Evolutionary conservation across 345 rosid genomes (phyloP).

Genomic region (Lepidium didymum): DNA sequence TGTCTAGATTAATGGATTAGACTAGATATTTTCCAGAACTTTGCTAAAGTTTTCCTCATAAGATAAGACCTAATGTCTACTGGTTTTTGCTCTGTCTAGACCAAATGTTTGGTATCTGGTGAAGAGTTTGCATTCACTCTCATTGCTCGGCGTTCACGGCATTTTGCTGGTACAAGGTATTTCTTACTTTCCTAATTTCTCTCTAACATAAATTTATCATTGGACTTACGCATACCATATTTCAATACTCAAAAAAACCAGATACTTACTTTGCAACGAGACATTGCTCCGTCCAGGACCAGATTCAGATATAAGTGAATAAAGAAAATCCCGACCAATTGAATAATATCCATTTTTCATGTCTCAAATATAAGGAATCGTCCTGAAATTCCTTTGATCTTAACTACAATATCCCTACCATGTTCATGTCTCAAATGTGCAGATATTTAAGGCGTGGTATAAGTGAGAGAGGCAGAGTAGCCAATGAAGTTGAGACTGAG

Average conservation of each 20-base stretch:
- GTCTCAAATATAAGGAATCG: neutral
- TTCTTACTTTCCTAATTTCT: neutral
- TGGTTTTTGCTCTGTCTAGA: conserved; percentile 33
- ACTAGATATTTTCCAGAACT: neutral
- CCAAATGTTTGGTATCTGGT: conserved; percentile 50
- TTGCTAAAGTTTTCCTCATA: conserved; percentile 11
- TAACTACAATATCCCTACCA: neutral
- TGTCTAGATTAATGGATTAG: neutral
- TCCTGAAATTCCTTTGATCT: neutral
- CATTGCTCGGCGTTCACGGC: conserved; percentile 90
- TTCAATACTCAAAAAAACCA: neutral
- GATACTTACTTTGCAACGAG: no score
- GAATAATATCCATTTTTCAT: no score
- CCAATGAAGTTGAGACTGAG: conserved; percentile 96
- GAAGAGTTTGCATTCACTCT: conserved; percentile 58
- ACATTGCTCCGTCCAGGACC: no score
- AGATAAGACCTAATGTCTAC: neutral
- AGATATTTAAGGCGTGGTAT: conserved; percentile 94
- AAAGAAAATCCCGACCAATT: no score
- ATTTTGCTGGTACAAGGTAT: conserved; percentile 97
- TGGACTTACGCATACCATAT: neutral
- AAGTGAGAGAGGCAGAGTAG: conserved; percentile 79
- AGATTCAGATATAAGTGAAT: no score
- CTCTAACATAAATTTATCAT: neutral
- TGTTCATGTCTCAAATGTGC: no score